Evolutionary conservation across 495 filamentous ascomycete species (phyloP), one percentile per base, ranked within the genome.

Genomic region (Hypoxylon trugodes): DNA sequence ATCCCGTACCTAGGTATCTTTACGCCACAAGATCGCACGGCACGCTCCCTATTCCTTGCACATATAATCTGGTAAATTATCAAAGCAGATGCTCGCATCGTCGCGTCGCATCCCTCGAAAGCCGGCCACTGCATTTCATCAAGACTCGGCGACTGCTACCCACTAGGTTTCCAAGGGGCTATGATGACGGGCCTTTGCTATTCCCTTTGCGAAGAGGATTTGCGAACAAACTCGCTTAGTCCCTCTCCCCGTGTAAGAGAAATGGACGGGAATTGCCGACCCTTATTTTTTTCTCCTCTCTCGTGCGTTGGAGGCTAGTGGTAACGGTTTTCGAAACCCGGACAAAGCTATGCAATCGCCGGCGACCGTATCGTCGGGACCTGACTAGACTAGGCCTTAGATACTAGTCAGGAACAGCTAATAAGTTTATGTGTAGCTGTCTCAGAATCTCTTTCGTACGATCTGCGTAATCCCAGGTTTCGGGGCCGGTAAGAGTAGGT

Each of bases 301-400:
- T n/a, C n/a, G n/a, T 37, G 37, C 32, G 50, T 49, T 54, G 35
- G 45, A 24, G 57, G 25, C 41, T 57, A 58, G 51, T 24, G 10
- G 51, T 28, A 67, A 58, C 52, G 52, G 45, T 32, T 42, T 61
- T 25, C 33, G 58, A 52, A 52, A 52, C 22, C 45, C 46, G 36
- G 50, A 30, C 37, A 56, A n/a, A 57, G 57, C 46, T 54, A 37
- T 48, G 30, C 50, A 55, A 47, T 56, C 46, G 63, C 57, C 46
- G 36, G 36, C 49, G 49, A 46, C 64, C 64, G 59, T 48, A 32
- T 48, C 16, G 58, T 67, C 64, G 64, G 64, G 52, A 58, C 33
- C 32, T 37, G 33, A 53, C 57, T 61, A 59, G 46, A 36, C 46
- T 9, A 28, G 38, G 52, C 38, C 33, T 50, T 58, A 58, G 48